Conservation (phyloP, 2,329 filamentous ascomycete species). For the Orbilia brochopaga region DNA sequence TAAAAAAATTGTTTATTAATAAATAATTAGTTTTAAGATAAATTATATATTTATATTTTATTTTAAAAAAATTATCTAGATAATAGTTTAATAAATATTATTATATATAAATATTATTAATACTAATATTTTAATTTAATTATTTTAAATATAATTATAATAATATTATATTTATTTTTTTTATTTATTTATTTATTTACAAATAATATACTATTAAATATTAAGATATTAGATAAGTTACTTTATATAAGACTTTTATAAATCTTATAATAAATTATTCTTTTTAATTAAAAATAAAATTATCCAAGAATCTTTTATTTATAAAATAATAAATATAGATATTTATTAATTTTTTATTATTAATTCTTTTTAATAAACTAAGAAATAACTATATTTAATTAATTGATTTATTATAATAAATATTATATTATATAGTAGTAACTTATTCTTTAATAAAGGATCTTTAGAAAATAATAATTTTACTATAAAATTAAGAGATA, state of each 20-base stretch:
- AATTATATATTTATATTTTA: background rate
- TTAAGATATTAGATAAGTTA: too few species aligned
- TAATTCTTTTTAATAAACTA: background rate
- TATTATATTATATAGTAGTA: background rate
- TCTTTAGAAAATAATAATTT: too few species aligned
- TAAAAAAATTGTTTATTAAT: background rate
- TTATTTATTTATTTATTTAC: too few species aligned
- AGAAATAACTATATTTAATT: background rate
- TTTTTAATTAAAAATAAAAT: too few species aligned
- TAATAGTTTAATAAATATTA: background rate
- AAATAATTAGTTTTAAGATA: background rate
- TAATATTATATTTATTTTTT: too few species aligned
- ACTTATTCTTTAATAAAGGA: background rate
- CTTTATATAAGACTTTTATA: too few species aligned
- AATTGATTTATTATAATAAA: conserved; percentile 1
- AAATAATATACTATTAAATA: too few species aligned
- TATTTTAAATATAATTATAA: background rate
- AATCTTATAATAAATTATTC: too few species aligned
- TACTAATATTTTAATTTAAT: background rate
- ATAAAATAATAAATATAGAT: too few species aligned
- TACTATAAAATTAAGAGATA: too few species aligned
- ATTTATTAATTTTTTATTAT: background rate
- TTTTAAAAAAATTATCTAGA: too few species aligned
- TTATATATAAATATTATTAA: conserved; percentile 9
- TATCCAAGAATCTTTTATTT: too few species aligned